Conservation (phyloP, 208 protist genomes). For the Crithidia bombi region DNA sequence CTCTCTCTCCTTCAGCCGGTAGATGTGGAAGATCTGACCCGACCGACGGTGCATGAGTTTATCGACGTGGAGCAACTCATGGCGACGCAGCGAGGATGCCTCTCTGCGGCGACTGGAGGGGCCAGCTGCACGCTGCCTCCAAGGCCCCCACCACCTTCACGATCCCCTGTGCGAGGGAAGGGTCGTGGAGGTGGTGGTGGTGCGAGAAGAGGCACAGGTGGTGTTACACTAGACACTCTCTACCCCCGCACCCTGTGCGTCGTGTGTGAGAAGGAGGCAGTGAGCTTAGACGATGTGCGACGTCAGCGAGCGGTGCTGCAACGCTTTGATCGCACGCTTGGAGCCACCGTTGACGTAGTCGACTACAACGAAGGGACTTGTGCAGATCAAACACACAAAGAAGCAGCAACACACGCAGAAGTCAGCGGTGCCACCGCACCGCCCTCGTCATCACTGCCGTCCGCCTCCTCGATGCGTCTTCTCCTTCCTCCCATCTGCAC, state of each 20-base stretch:
- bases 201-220: neutral
- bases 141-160: neutral
- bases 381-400: neutral
- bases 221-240: constrained; percentile 50
- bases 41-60: constrained; percentile 23
- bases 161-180: neutral
- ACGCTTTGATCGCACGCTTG: neutral
- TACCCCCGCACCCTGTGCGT: constrained; percentile 49
- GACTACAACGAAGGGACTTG: neutral
- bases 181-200: neutral
- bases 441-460: neutral
- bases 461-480: neutral
- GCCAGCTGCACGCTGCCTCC: neutral
- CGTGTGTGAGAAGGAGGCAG: constrained; percentile 37
- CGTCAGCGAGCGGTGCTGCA: constrained; percentile 20
- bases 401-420: too few species aligned
- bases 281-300: constrained; percentile 37
- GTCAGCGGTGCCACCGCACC: too few species aligned
- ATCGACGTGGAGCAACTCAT: constrained; percentile 35
- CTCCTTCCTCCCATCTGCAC: constrained; percentile 47
- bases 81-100: constrained; percentile 35
- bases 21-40: constrained; percentile 25
- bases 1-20: neutral
- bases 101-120: neutral
- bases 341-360: neutral